Conservation (phyloP, 108 stramenopile species). For the Skeletonema grethae region DNA sequence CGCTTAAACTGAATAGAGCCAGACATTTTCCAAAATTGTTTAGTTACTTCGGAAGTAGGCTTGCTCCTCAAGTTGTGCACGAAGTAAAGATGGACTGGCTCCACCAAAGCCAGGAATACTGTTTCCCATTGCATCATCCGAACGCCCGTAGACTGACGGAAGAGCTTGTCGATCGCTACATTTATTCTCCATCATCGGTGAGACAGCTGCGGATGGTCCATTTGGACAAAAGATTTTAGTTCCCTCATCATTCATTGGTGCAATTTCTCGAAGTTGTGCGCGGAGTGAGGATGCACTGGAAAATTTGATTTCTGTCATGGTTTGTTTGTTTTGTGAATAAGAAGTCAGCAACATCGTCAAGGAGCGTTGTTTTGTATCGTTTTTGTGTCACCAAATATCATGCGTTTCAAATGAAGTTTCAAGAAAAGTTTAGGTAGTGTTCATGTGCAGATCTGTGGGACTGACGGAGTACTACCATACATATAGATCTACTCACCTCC, state of each 20-base stretch:
- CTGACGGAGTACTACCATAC: too few relatives aligned
- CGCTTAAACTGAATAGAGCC: not conserved
- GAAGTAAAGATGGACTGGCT: conserved; percentile 19
- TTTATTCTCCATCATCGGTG: conserved; percentile 88
- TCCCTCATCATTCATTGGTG: conserved; percentile 68
- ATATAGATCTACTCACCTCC: conserved; percentile 50
- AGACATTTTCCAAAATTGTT: not conserved
- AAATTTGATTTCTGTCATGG: conserved; percentile 55
- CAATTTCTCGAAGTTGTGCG: conserved; percentile 74
- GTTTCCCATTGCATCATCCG: conserved; percentile 77
- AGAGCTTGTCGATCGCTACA: conserved; percentile 75
- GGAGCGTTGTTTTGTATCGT: not conserved
- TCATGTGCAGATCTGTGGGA: not conserved
- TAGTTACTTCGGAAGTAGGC: conserved; percentile 37
- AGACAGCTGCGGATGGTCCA: conserved; percentile 70
- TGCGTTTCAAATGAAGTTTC: not conserved
- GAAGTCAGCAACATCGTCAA: not conserved
- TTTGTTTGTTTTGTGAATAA: not conserved
- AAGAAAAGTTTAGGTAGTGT: not conserved
- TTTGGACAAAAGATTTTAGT: conserved; percentile 88
- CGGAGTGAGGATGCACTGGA: conserved; percentile 64
- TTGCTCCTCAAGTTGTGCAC: conserved; percentile 43
- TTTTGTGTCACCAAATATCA: not conserved
- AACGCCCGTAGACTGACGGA: conserved; percentile 76
- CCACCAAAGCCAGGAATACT: conserved; percentile 72